Conservation (phyloP, 345 rosid species). For the Combretum micranthum region DNA sequence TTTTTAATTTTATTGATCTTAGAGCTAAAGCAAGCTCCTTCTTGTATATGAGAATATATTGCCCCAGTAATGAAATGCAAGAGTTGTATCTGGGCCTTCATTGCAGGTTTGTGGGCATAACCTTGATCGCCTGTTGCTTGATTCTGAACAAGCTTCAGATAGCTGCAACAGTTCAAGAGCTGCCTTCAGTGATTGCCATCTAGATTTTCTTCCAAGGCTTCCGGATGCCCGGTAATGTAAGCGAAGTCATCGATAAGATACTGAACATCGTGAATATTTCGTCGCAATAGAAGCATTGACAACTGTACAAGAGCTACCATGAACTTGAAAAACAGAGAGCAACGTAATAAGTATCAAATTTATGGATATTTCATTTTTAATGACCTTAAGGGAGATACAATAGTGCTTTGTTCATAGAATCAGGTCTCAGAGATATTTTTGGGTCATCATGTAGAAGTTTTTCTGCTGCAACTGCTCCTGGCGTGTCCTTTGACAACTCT, state of each 20-base stretch:
- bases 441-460: constrained; percentile 32
- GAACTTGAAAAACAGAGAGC: constrained; percentile 47
- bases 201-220: constrained; percentile 32
- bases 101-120: constrained; percentile 88
- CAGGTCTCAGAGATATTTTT: constrained; percentile 48
- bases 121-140: constrained; percentile 50
- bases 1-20: too few relatives aligned
- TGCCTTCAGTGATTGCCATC: constrained; percentile 24
- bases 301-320: constrained; percentile 47
- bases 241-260: too few relatives aligned
- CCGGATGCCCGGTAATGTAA: constrained; percentile 10
- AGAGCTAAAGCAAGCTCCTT: too few relatives aligned
- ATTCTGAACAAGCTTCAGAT: constrained; percentile 20
- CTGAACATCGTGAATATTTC: constrained; percentile 19
- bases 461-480: constrained; percentile 62
- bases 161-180: constrained; percentile 31
- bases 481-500: constrained; percentile 57
- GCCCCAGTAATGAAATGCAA: too few relatives aligned
- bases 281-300: constrained; percentile 19
- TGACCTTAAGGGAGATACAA: constrained; percentile 42
- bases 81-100: constrained; percentile 81
- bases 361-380: constrained; percentile 45
- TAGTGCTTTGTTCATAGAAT: constrained; percentile 21
- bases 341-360: constrained; percentile 27
- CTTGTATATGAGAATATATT: too few relatives aligned